These are phyloP conservation scores for Stachybotrys chlorohalonatus DNA, from an alignment of 2,329 filamentous ascomycete genomes.

Conservation along the genomic window DNA sequence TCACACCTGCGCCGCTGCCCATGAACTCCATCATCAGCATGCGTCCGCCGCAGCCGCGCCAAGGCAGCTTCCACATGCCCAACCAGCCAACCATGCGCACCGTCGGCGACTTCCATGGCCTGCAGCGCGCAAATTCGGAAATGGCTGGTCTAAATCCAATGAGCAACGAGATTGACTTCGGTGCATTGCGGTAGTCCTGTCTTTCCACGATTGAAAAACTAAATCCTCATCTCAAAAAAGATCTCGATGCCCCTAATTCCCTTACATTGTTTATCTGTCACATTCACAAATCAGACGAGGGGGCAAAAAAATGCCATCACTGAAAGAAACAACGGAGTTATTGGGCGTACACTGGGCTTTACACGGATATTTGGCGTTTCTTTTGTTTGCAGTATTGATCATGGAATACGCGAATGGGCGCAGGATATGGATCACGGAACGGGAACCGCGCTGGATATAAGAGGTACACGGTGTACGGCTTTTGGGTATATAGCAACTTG, in stretches of 20 bases:
- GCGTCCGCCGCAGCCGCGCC: conserved; percentile 16
- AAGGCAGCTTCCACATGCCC: conserved; percentile 22
- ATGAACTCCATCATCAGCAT: conserved; percentile 20
- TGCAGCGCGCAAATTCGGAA: conserved; percentile 36
- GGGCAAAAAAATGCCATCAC: not conserved
- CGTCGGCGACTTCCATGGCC: conserved; percentile 35
- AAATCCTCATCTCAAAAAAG: not conserved
- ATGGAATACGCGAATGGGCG: too few species aligned
- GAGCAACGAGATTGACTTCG: conserved; percentile 17
- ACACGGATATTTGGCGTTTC: too few species aligned
- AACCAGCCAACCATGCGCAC: conserved; percentile 15
- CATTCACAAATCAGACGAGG: too few species aligned
- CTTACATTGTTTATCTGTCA: not conserved
- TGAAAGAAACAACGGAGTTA: not conserved
- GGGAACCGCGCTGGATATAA: not conserved
- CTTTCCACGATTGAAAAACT: not conserved
- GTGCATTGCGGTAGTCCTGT: conserved; percentile 1
- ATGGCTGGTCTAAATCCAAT: conserved; percentile 20
- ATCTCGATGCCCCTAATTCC: not conserved
- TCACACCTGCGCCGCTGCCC: conserved; percentile 13
- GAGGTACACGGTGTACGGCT: not conserved
- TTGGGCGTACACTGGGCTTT: not conserved
- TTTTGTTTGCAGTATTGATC: not conserved
- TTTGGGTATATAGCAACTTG: not conserved
- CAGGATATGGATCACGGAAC: not conserved